A percentile compares a stretch with the other conserved stretches of the same genome.
These are phyloP conservation scores for Rhodotorula toruloides DNA, from an alignment of 768 basidiomycete genomes.

Conservation along the genomic window DNA sequence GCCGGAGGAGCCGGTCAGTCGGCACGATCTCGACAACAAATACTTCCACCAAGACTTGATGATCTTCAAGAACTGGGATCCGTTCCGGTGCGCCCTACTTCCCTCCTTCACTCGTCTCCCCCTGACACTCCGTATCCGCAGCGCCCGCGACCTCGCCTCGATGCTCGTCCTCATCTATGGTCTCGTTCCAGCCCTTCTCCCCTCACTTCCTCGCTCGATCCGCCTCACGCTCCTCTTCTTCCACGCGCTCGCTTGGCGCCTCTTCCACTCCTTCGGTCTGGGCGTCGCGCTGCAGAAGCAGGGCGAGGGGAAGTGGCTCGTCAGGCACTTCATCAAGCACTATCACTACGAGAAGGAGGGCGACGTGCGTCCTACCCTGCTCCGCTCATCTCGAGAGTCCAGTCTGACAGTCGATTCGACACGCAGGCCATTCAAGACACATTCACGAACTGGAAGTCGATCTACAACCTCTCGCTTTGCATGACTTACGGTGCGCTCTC, in stretches of 20 bases:
- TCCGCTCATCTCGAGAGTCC: too few species aligned
- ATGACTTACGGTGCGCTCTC: slow-evolving; percentile 80
- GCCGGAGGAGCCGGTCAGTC: slow-evolving; percentile 37
- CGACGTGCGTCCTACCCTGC: slow-evolving; percentile 47
- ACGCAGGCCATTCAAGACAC: slow-evolving; percentile 81
- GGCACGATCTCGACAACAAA: slow-evolving; percentile 81
- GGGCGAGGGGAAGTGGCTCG: slow-evolving; percentile 77
- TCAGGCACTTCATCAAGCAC: slow-evolving; percentile 78
- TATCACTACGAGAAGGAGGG: slow-evolving; percentile 77
- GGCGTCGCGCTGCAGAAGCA: slow-evolving; percentile 79
- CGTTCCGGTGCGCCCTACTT: slow-evolving; percentile 62
- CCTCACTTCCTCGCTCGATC: slow-evolving; percentile 53
- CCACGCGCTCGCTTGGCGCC: slow-evolving; percentile 78
- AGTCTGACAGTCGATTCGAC: not conserved
- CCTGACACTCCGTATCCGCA: slow-evolving; percentile 45
- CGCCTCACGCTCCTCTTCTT: slow-evolving; percentile 66
- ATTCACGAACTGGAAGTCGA: slow-evolving; percentile 87
- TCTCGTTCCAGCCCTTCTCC: slow-evolving; percentile 58
- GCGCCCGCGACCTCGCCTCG: slow-evolving; percentile 78
- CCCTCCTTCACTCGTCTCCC: slow-evolving; percentile 3
- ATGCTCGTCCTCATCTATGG: slow-evolving; percentile 68
- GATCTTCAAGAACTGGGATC: slow-evolving; percentile 71
- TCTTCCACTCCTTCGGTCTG: slow-evolving; percentile 81
- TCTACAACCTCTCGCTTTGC: slow-evolving; percentile 85
- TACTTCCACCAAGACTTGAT: slow-evolving; percentile 88